A percentile compares a stretch with the other conserved stretches of the same genome.
Conservation (phyloP, 345 rosid species). For the Lepidium aucheri region DNA sequence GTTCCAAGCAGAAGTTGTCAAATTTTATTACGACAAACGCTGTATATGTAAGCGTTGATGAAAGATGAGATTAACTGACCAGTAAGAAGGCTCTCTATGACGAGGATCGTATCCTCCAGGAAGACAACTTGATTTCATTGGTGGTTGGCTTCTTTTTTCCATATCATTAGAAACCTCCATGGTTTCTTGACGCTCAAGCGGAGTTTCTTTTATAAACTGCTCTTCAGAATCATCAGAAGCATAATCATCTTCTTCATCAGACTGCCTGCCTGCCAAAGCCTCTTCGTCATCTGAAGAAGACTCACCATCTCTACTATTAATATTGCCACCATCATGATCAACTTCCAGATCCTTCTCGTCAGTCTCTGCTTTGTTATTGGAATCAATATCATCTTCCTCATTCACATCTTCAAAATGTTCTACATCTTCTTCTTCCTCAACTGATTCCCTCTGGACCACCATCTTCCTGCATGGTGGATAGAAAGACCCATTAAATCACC, state of each 20-base stretch:
- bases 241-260: constrained; percentile 47
- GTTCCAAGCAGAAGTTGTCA: background rate
- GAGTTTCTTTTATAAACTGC: constrained; percentile 30
- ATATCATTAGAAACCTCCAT: constrained; percentile 24
- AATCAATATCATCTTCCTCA: constrained; percentile 52
- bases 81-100: constrained; percentile 89
- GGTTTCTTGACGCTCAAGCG: constrained; percentile 17
- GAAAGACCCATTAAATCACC: background rate
- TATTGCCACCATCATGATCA: constrained; percentile 17
- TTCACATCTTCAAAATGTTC: constrained; percentile 89
- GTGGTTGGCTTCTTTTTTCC: constrained; percentile 21
- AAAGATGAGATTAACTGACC: constrained; percentile 38
- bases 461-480: constrained; percentile 51
- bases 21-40: background rate
- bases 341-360: constrained; percentile 23
- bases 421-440: constrained; percentile 85
- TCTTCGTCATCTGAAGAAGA: constrained; percentile 63
- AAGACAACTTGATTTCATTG: constrained; percentile 31
- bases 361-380: constrained; percentile 24
- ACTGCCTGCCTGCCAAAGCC: constrained; percentile 30
- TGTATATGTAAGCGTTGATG: background rate
- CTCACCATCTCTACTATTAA: constrained; percentile 28
- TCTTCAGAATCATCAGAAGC: constrained; percentile 49
- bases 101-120: constrained; percentile 90
- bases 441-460: constrained; percentile 69